Conservation (phyloP, 345 rosid genomes). For the Hirschfeldia incana region DNA sequence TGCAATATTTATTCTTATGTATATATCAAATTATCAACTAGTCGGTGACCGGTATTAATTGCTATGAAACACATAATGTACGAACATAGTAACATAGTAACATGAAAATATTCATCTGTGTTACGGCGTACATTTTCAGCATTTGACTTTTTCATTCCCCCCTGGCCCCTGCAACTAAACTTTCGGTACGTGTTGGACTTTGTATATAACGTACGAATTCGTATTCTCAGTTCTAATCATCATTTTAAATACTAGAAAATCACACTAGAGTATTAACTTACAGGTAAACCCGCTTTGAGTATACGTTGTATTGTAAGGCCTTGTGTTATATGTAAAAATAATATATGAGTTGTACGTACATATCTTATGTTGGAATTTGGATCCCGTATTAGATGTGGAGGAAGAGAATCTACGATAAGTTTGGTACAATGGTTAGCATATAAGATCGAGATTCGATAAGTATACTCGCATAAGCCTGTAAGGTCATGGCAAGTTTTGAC, state of each 20-base stretch:
- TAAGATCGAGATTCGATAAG: neutral
- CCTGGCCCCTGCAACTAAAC: constrained; percentile 11
- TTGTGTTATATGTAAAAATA: neutral
- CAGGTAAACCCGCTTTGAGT: neutral
- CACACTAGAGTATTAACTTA: no score
- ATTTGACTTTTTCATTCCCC: constrained; percentile 20
- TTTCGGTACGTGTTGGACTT: constrained; percentile 23
- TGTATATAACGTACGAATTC: neutral
- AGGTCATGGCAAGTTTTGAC: neutral
- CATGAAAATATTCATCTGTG: constrained; percentile 27
- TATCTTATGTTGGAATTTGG: neutral
- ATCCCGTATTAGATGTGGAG: neutral
- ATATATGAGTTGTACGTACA: neutral
- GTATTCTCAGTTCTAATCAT: neutral
- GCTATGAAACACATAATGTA: constrained; percentile 5
- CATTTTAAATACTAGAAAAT: neutral
- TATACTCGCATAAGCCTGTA: neutral
- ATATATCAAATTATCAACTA: constrained; percentile 16
- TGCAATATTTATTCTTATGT: constrained; percentile 14
- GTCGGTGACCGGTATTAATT: constrained; percentile 33
- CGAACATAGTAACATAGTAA: constrained; percentile 36
- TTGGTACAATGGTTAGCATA: constrained; percentile 18
- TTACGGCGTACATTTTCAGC: constrained; percentile 23
- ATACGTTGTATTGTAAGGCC: neutral
- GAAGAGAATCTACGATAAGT: neutral